Conservation (phyloP, 176 grass and related monocot genomes). For the Juncus inflexus region DNA sequence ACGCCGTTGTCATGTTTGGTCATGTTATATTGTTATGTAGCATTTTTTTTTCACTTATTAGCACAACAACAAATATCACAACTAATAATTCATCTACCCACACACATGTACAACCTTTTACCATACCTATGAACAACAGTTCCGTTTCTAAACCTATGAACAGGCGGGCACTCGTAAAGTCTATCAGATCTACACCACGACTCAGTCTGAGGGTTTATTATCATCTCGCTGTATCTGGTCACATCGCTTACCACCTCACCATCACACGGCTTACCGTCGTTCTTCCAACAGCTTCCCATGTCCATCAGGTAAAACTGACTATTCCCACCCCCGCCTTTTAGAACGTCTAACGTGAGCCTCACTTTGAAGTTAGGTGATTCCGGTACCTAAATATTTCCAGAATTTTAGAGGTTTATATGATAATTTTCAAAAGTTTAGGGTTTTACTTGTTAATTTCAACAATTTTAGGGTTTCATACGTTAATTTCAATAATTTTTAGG, state of each 20-base stretch:
- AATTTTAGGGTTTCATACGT: too few relatives aligned
- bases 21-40: too few relatives aligned
- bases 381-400: constrained; percentile 34
- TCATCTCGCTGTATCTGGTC: constrained; percentile 95
- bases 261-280: constrained; percentile 59
- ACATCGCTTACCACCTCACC: constrained; percentile 64
- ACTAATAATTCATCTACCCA: too few relatives aligned
- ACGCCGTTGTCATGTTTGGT: too few relatives aligned
- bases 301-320: constrained; percentile 94
- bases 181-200: constrained; percentile 50
- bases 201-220: constrained; percentile 68
- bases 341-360: constrained; percentile 52
- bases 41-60: too few relatives aligned
- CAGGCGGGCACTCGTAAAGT: constrained; percentile 58
- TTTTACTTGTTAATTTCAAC: background rate
- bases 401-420: background rate
- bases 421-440: background rate
- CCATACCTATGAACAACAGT: constrained; percentile 29
- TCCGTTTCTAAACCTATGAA: constrained; percentile 84
- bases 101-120: too few relatives aligned
- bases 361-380: constrained; percentile 91
- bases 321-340: constrained; percentile 51
- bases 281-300: constrained; percentile 99
- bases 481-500: too few relatives aligned
- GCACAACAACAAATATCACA: too few relatives aligned